Percentiles rank a stretch among this genome's conserved stretches.
phyloP scores from a whole-genome alignment of 331 rosid species.

The Prunus yedoensis region DNA sequence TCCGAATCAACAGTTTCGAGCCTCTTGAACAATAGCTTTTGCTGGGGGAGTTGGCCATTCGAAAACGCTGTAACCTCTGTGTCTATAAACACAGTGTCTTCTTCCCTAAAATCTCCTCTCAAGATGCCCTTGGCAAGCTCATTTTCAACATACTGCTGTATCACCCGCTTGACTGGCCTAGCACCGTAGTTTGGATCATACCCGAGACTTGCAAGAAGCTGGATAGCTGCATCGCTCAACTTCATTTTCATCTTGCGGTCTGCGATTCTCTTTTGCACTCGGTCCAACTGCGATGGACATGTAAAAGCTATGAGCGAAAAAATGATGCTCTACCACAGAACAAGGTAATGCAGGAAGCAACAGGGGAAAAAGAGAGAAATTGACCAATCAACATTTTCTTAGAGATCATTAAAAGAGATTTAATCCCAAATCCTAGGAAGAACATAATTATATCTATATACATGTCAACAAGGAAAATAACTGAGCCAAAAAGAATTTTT shows the following conservation, averaged over 20 bases:
- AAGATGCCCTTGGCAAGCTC: constrained; percentile 91
- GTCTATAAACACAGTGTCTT: constrained; percentile 63
- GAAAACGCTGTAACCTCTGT: constrained; percentile 77
- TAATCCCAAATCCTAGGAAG: no score
- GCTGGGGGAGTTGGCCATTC: constrained; percentile 85
- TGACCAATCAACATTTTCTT: not conserved
- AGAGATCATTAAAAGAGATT: not conserved
- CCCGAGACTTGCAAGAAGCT: constrained; percentile 88
- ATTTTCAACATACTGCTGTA: constrained; percentile 86
- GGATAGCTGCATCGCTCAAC: constrained; percentile 77
- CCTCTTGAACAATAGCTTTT: constrained; percentile 61
- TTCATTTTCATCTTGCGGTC: constrained; percentile 80
- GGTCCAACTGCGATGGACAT: constrained; percentile 59
- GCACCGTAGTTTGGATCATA: constrained; percentile 96
- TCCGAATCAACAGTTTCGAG: constrained; percentile 41
- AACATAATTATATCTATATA: not conserved
- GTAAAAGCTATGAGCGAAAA: not conserved
- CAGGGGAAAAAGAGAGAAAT: not conserved
- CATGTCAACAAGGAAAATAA: not conserved
- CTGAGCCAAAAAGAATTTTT: not conserved
- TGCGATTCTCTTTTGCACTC: constrained; percentile 81
- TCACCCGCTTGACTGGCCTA: constrained; percentile 95
- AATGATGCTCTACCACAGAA: not conserved
- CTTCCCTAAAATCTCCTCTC: constrained; percentile 90
- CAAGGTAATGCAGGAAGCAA: not conserved